phyloP scores from a whole-genome alignment of 257 asterid genomes.

The Mentha longifolia region DNA sequence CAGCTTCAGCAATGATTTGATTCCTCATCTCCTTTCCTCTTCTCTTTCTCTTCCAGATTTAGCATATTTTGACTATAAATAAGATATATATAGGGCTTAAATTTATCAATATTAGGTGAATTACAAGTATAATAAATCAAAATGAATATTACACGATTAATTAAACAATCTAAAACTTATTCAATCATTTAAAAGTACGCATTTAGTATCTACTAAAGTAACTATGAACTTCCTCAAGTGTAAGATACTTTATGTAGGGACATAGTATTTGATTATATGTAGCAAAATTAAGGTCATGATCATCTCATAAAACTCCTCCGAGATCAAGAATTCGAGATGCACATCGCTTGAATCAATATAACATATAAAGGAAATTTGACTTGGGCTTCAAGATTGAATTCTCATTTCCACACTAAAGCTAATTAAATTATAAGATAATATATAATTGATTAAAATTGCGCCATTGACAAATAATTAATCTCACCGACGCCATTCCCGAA shows the following conservation, averaged over 20 bases:
- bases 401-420: not conserved
- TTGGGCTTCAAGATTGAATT: not conserved
- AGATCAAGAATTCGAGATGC: not conserved
- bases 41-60: constrained; percentile 92
- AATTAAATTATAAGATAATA: not conserved
- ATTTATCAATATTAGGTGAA: constrained; percentile 4
- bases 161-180: too few species aligned
- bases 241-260: too few species aligned
- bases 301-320: too few species aligned
- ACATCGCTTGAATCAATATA: too few species aligned
- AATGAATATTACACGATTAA: too few species aligned
- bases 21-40: constrained; percentile 76
- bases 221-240: too few species aligned
- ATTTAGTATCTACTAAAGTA: too few species aligned
- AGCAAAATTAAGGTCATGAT: not conserved
- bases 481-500: constrained; percentile 99
- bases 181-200: too few species aligned
- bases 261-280: not conserved
- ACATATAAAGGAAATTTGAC: too few species aligned
- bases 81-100: not conserved
- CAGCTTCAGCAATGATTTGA: constrained; percentile 86
- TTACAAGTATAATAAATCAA: too few species aligned
- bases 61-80: constrained; percentile 72
- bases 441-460: not conserved
- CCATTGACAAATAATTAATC: not conserved